Evolutionary conservation across 768 basidiomycete species (phyloP), one percentile per base, ranked within the genome.

Genomic region (Trametes elegans): DNA sequence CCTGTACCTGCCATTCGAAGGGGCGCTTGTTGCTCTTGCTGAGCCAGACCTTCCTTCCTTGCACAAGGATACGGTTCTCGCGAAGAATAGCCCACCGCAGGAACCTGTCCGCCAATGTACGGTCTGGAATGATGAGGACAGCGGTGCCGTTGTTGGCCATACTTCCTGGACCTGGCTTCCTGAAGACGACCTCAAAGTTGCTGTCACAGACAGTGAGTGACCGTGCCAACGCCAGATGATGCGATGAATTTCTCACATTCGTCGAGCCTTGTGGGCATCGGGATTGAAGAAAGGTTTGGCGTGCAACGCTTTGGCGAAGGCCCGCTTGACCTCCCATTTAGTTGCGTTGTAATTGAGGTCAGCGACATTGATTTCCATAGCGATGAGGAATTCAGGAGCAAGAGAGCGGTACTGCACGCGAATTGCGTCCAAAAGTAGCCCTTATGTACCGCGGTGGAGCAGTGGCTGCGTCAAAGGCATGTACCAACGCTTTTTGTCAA

Each of bases 131-230:
- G 19, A 59, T 66, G 21, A 79, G 63, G 6, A 53, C 60, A 5
- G 77, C 79, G 2, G 63, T 72, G 0, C 87, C 85, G 56, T 81
- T 71, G 64, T 89, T 88, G 3, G 79, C 71, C 10, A 81, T 71
- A 3, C 80, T 79, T 6, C 74, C 75, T 1, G 69, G 67, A 60
- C 74, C 75, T 45, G 68, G 60, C 39, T 82, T 76, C n/a, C 80
- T 74, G 24, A 90, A 71, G 19, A 49, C 60, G 44, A 91, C 79
- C 38, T 70, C 59, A 67, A 90, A 90, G 57, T 90, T 90, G 28
- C 86, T 65, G 74, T 7, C 40, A 26, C 45, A 38, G 19, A 70
- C 49, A 53, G 68, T 65, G 16, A 70, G 67, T 16, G 19, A 39
- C 7, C 13, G 14, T 18, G 14, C 4, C 7, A n/a, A 9, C 10